phyloP scores from a whole-genome alignment of 192 early-diverging fungal species.

The Funneliformis mosseae region DNA sequence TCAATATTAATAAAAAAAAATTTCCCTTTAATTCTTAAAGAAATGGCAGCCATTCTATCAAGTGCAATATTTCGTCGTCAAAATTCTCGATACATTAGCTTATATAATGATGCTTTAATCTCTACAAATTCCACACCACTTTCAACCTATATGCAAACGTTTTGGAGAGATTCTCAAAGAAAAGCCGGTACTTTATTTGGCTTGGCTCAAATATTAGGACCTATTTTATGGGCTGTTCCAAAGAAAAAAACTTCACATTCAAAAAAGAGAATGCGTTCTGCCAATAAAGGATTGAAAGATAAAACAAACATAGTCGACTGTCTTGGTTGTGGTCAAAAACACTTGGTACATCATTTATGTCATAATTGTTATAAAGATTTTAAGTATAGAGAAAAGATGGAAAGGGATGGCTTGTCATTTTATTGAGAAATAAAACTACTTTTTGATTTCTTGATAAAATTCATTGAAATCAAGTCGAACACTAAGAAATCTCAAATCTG shows the following conservation, averaged over 20 bases:
- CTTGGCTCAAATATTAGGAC: constrained; percentile 55
- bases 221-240: constrained; percentile 81
- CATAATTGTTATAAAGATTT: constrained; percentile 66
- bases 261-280: constrained; percentile 84
- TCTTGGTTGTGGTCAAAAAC: constrained; percentile 73
- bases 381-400: not conserved
- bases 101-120: not conserved
- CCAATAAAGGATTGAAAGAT: constrained; percentile 75
- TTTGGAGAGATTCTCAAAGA: constrained; percentile 1
- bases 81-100: not conserved
- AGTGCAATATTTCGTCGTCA: no score
- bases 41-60: no score
- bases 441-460: constrained; percentile 45
- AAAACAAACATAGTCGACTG: constrained; percentile 72
- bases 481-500: constrained; percentile 72
- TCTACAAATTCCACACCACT: constrained; percentile 7
- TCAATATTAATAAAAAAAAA: no score
- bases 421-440: not conserved
- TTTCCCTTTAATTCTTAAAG: no score
- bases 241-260: constrained; percentile 93
- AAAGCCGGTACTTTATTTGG: not conserved
- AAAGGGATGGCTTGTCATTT: not conserved
- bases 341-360: constrained; percentile 80
- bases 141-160: not conserved
- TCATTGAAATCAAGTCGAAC: constrained; percentile 86